Evolutionary conservation across 192 early-diverging fungal genomes (phyloP).

Genomic region (Coemansia sp.): DNA sequence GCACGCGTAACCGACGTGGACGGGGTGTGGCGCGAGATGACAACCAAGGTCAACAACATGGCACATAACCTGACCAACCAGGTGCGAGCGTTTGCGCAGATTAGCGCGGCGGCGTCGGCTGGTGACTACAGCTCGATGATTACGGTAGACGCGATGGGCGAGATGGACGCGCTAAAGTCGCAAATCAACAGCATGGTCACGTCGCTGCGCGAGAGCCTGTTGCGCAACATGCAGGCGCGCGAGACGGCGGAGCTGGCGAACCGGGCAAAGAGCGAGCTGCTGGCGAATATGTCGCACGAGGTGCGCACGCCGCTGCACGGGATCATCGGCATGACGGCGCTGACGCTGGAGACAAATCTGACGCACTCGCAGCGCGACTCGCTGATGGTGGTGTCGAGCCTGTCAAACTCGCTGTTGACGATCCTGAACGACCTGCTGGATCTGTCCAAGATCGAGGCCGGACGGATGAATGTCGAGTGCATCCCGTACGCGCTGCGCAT

Average conservation of each 20-base stretch:
- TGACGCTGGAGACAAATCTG: conserved; percentile 73
- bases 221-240: conserved; percentile 73
- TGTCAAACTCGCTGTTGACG: conserved; percentile 67
- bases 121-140: conserved; percentile 71
- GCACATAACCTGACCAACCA: conserved; percentile 69
- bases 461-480: conserved; percentile 72
- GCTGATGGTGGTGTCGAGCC: conserved; percentile 69
- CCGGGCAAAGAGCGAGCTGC: conserved; percentile 69
- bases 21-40: conserved; percentile 75
- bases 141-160: conserved; percentile 73
- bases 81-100: conserved; percentile 77
- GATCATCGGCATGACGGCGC: conserved; percentile 70
- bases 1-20: conserved; percentile 67
- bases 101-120: conserved; percentile 66
- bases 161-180: conserved; percentile 79
- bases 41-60: conserved; percentile 72
- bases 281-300: conserved; percentile 80
- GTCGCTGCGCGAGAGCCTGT: conserved; percentile 69
- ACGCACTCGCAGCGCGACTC: conserved; percentile 78
- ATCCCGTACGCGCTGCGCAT: conserved; percentile 64
- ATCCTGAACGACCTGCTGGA: conserved; percentile 85
- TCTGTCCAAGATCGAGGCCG: conserved; percentile 81
- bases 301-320: conserved; percentile 83
- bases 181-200: conserved; percentile 85
- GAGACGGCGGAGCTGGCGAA: conserved; percentile 79